phyloP scores from a whole-genome alignment of 768 basidiomycete genomes.

The Lentinula boryana region DNA sequence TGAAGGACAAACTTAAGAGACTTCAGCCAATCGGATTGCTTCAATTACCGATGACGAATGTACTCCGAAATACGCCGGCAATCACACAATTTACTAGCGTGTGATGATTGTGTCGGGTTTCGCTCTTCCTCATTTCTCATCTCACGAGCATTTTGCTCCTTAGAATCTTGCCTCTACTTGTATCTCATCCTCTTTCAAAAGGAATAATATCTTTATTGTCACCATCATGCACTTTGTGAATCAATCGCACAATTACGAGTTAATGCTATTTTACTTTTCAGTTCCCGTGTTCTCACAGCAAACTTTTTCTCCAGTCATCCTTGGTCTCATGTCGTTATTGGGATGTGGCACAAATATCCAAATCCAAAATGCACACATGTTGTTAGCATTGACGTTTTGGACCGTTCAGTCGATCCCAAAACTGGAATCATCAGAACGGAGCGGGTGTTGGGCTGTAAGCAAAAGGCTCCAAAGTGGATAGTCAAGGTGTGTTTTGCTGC shows the following conservation, averaged over 20 bases:
- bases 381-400: conserved; percentile 79
- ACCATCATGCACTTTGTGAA: conserved; percentile 79
- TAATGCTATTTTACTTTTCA: conserved; percentile 24
- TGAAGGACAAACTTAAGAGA: no score
- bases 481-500: conserved; percentile 56
- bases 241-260: conserved; percentile 82
- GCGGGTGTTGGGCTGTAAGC: conserved; percentile 85
- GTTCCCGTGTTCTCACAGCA: conserved; percentile 6
- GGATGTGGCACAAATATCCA: conserved; percentile 96
- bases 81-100: background rate
- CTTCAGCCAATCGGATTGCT: background rate
- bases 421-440: conserved; percentile 92
- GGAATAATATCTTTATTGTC: conserved; percentile 13
- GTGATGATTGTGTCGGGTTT: background rate
- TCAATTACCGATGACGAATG: background rate
- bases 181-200: conserved; percentile 14
- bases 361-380: conserved; percentile 90
- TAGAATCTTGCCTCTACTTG: conserved; percentile 15
- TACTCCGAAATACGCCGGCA: background rate
- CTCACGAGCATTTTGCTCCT: conserved; percentile 6
- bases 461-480: conserved; percentile 88
- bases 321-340: conserved; percentile 87
- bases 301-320: conserved; percentile 52
- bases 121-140: background rate
- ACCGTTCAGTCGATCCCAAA: conserved; percentile 74